Conservation (phyloP, 2,329 filamentous ascomycete species). For the Penicillium brasilianum region DNA sequence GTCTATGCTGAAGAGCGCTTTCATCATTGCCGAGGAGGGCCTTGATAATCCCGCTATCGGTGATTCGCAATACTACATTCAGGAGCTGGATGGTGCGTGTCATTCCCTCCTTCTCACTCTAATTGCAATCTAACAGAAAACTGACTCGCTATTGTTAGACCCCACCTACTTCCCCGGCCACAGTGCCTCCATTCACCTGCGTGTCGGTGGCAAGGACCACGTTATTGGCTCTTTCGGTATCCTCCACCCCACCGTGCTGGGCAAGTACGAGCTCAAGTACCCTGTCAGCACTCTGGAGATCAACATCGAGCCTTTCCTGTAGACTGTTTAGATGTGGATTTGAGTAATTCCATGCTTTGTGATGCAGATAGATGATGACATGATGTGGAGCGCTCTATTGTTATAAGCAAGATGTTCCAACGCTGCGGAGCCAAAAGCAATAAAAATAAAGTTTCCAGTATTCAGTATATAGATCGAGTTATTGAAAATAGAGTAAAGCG, state of each 20-base stretch:
- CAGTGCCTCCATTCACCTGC: constrained; percentile 81
- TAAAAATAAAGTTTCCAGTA: constrained; percentile 19
- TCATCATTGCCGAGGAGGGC: constrained; percentile 76
- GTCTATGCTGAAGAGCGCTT: constrained; percentile 85
- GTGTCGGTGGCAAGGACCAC: constrained; percentile 72
- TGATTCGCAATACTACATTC: constrained; percentile 85
- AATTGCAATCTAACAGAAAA: not conserved
- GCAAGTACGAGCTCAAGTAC: constrained; percentile 91
- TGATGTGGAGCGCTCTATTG: constrained; percentile 26
- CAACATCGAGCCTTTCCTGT: constrained; percentile 93
- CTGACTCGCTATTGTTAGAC: constrained; percentile 53
- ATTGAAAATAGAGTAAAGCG: not conserved
- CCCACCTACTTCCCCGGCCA: constrained; percentile 91
- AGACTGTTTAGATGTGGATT: constrained; percentile 19
- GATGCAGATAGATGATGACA: constrained; percentile 35
- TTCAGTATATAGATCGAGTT: not conserved
- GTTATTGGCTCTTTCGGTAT: constrained; percentile 92
- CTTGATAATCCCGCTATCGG: constrained; percentile 63
- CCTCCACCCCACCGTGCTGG: constrained; percentile 87
- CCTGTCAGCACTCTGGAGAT: constrained; percentile 93
- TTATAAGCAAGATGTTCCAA: constrained; percentile 17
- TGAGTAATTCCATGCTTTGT: constrained; percentile 16
- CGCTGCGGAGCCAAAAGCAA: constrained; percentile 25
- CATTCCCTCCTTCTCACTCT: not conserved
- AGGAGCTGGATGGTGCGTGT: constrained; percentile 76